Evolutionary conservation across 2,329 filamentous ascomycete species (phyloP).

Genomic region (Penicillium rolfsii): DNA sequence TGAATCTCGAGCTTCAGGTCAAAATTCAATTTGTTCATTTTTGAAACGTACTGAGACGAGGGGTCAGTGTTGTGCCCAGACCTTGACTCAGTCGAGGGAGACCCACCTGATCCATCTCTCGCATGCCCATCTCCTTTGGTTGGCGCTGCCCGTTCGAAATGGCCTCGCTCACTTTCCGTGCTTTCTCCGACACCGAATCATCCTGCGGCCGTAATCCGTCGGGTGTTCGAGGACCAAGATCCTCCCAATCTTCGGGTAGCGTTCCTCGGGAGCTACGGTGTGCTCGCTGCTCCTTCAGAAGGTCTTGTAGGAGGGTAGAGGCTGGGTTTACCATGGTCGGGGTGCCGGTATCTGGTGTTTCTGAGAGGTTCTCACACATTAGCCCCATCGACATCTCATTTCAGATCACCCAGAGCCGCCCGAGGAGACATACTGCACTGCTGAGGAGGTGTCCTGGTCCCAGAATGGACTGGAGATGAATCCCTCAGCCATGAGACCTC

Average conservation of each 20-base stretch:
- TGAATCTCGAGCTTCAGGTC: slow-evolving; percentile 50
- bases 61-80: slow-evolving; percentile 20
- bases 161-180: slow-evolving; percentile 36
- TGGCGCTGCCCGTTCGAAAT: slow-evolving; percentile 38
- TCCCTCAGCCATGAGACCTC: slow-evolving; percentile 39
- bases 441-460: slow-evolving; percentile 30
- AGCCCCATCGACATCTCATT: background rate
- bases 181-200: slow-evolving; percentile 41
- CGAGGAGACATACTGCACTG: slow-evolving; percentile 27
- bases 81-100: background rate
- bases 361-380: slow-evolving; percentile 23
- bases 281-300: slow-evolving; percentile 48
- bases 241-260: slow-evolving; percentile 30
- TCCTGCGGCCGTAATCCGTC: slow-evolving; percentile 36
- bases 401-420: background rate
- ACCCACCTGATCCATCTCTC: slow-evolving; percentile 49
- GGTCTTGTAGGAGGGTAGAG: slow-evolving; percentile 44
- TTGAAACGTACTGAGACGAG: slow-evolving; percentile 45
- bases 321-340: slow-evolving; percentile 44
- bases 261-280: slow-evolving; percentile 37
- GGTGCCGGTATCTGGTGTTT: slow-evolving; percentile 35
- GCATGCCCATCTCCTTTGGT: slow-evolving; percentile 47
- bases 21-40: slow-evolving; percentile 50
- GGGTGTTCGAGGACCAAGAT: slow-evolving; percentile 31
- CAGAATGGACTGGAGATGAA: slow-evolving; percentile 31